Percentiles rank a stretch among this genome's conserved stretches.
Conservation (phyloP, 768 basidiomycete species). For the Phylloporus arenicola region DNA sequence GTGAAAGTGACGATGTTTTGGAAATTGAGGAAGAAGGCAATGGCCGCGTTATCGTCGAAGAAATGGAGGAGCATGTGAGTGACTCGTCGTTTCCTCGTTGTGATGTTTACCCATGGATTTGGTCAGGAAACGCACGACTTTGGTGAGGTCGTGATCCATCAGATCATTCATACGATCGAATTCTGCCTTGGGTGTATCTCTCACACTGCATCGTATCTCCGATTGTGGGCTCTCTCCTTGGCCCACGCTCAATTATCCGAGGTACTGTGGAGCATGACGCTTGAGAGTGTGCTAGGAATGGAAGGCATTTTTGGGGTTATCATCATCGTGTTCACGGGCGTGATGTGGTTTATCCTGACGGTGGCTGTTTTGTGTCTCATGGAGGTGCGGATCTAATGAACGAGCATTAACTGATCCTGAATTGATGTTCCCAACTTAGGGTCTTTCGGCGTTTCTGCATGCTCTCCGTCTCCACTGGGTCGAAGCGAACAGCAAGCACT, state of each 20-base stretch:
- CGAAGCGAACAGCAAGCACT: slow-evolving; percentile 96
- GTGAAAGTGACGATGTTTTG: slow-evolving; percentile 54
- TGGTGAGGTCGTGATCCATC: slow-evolving; percentile 92
- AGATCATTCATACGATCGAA: slow-evolving; percentile 98
- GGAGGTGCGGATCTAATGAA: slow-evolving; percentile 61
- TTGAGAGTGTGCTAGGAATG: slow-evolving; percentile 58
- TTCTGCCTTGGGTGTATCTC: slow-evolving; percentile 99
- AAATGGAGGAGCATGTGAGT: slow-evolving; percentile 69
- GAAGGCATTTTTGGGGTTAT: slow-evolving; percentile 60
- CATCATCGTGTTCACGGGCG: slow-evolving; percentile 42
- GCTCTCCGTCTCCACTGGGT: slow-evolving; percentile 97
- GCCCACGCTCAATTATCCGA: slow-evolving; percentile 97
- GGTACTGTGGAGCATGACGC: slow-evolving; percentile 86
- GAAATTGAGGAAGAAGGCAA: slow-evolving; percentile 82
- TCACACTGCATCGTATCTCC: slow-evolving; percentile 89
- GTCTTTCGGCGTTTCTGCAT: slow-evolving; percentile 92
- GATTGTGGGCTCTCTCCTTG: slow-evolving; percentile 95
- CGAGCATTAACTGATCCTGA: slow-evolving; percentile 15
- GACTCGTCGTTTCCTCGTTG: slow-evolving; percentile 7
- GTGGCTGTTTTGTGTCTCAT: slow-evolving; percentile 83
- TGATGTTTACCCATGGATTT: slow-evolving; percentile 5
- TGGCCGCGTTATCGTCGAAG: slow-evolving; percentile 67
- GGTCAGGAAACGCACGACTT: slow-evolving; percentile 81
- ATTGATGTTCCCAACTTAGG: slow-evolving; percentile 40
- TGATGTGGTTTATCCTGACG: slow-evolving; percentile 77